A percentile compares a stretch with the other conserved stretches of the same genome.
phyloP scores from a whole-genome alignment of 2,329 filamentous ascomycete species.

The Dothistroma septosporum region DNA sequence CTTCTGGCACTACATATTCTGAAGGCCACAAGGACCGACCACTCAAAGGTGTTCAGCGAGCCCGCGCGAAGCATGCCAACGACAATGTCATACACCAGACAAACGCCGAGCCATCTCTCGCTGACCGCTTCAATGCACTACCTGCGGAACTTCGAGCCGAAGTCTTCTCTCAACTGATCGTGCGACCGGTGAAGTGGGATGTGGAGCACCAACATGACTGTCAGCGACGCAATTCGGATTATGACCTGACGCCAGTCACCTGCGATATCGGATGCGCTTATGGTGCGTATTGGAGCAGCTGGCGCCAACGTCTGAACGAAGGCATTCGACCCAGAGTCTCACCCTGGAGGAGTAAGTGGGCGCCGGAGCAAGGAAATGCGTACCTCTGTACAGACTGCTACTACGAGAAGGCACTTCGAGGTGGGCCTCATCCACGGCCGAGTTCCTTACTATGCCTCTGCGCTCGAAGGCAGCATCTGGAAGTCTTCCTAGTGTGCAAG shows the following conservation, averaged over 20 bases:
- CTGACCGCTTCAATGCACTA: conserved; percentile 17
- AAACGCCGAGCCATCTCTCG: conserved; percentile 4
- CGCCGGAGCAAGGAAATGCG: conserved; percentile 11
- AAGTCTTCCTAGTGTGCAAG: conserved; percentile 18
- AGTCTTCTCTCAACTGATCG: conserved; percentile 17
- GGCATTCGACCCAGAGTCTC: neutral
- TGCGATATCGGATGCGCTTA: neutral
- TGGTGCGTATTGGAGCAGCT: neutral
- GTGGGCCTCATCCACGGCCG: conserved; percentile 7
- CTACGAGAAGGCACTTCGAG: conserved; percentile 11
- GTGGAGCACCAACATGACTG: conserved; percentile 8
- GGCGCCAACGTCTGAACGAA: neutral
- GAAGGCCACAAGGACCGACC: neutral
- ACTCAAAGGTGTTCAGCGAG: neutral
- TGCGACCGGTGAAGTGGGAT: conserved; percentile 18
- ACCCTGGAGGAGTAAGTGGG: conserved; percentile 19
- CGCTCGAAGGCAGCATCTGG: conserved; percentile 15
- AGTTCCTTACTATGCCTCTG: conserved; percentile 15
- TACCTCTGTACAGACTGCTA: conserved; percentile 20
- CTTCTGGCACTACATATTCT: neutral
- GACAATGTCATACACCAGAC: neutral
- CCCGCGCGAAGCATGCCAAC: neutral
- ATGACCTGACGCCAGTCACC: neutral
- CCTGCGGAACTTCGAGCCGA: conserved; percentile 17
- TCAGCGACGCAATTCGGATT: neutral